Conservation (phyloP, 2,329 filamentous ascomycete species). For the Dothistroma septosporum region DNA sequence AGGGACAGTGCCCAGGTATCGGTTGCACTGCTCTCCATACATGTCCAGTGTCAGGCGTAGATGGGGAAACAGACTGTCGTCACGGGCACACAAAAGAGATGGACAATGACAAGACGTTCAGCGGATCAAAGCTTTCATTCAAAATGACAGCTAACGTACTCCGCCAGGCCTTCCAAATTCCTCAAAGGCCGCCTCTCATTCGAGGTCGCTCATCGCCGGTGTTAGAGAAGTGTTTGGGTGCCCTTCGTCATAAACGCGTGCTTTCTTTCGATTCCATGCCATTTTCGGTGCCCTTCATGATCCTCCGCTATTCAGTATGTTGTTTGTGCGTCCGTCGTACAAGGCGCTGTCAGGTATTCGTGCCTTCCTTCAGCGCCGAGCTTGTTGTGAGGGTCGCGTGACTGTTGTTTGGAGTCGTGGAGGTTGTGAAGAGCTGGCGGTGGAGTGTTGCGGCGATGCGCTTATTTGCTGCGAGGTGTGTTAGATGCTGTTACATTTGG, state of each 20-base stretch:
- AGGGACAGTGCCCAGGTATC: too few relatives aligned
- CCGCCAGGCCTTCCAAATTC: constrained; percentile 11
- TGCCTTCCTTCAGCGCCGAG: constrained; percentile 34
- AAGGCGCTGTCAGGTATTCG: constrained; percentile 32
- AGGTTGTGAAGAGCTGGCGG: constrained; percentile 22
- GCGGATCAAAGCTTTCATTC: constrained; percentile 19
- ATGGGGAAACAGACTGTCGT: too few relatives aligned
- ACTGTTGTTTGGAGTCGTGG: constrained; percentile 24
- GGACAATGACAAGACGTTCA: background rate
- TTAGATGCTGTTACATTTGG: background rate
- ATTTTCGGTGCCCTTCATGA: constrained; percentile 16
- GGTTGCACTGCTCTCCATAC: too few relatives aligned
- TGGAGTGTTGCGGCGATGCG: constrained; percentile 39
- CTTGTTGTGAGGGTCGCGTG: constrained; percentile 32
- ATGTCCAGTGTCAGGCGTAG: too few relatives aligned
- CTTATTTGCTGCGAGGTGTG: constrained; percentile 40
- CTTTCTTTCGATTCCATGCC: constrained; percentile 16
- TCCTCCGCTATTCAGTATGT: constrained; percentile 17
- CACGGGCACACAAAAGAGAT: background rate
- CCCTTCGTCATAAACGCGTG: constrained; percentile 14
- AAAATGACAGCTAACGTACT: constrained; percentile 14
- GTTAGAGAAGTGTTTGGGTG: constrained; percentile 24
- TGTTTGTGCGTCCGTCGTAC: constrained; percentile 17
- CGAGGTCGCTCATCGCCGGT: constrained; percentile 22
- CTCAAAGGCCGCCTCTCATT: constrained; percentile 26